These are phyloP conservation scores for Echinosphaeria canescens DNA, from an alignment of 2,329 filamentous ascomycete genomes.

Conservation along the genomic window DNA sequence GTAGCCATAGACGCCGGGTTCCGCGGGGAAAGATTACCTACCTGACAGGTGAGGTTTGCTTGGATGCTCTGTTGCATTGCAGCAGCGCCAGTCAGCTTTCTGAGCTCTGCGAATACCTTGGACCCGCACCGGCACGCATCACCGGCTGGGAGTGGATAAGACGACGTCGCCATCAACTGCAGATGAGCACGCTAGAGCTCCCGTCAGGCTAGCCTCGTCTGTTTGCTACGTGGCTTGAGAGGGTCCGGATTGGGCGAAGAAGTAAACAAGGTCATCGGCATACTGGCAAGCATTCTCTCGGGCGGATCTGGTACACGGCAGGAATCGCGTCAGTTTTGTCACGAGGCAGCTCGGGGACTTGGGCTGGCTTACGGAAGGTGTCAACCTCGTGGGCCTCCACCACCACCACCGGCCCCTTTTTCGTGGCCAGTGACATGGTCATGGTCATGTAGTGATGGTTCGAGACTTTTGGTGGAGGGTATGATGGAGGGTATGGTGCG, in stretches of 20 bases:
- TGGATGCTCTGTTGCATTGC: slow-evolving; percentile 35
- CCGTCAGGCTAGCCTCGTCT: slow-evolving; percentile 10
- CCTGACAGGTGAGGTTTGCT: slow-evolving; percentile 44
- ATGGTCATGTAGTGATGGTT: no score
- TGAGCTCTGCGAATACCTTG: no score
- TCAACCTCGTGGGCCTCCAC: slow-evolving; percentile 57
- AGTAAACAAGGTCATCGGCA: no score
- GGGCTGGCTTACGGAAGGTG: slow-evolving; percentile 36
- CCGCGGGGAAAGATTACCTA: slow-evolving; percentile 18
- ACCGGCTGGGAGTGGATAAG: no score
- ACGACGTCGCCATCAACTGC: no score
- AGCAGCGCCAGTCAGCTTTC: slow-evolving; percentile 5
- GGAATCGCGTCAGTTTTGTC: slow-evolving; percentile 5
- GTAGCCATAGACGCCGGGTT: no score
- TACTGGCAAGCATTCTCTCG: slow-evolving; percentile 46
- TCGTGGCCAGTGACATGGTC: no score
- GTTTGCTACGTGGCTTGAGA: no score
- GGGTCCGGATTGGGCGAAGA: no score
- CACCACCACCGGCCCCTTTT: slow-evolving; percentile 40
- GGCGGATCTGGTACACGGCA: slow-evolving; percentile 27
- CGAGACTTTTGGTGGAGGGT: slow-evolving; percentile 19
- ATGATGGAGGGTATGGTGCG: slow-evolving; percentile 8
- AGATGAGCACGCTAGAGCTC: no score
- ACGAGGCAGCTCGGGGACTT: not conserved
- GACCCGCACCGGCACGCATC: no score